Percentiles rank a stretch among this genome's conserved stretches.
Evolutionary conservation across 768 basidiomycete species (phyloP).

Genomic region (Tylopilus felleus): DNA sequence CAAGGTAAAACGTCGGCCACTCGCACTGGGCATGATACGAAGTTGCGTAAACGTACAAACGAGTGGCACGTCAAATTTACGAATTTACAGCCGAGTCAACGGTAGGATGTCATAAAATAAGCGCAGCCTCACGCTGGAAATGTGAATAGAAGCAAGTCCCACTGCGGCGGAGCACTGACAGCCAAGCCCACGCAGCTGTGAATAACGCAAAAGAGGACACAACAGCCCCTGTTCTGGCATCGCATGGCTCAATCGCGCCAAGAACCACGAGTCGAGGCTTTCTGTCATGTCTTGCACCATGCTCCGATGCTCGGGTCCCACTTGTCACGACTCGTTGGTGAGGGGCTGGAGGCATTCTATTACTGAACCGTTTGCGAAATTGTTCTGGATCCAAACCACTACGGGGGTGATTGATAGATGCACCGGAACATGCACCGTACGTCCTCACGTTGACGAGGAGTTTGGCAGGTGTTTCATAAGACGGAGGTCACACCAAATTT

Average conservation of each 20-base stretch:
- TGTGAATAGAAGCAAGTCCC: not conserved
- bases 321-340: not conserved
- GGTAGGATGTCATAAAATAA: not conserved
- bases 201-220: not conserved
- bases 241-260: not conserved
- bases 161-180: not conserved
- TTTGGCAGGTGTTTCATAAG: conserved; percentile 46
- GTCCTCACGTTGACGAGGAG: conserved; percentile 50
- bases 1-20: not conserved
- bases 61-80: conserved; percentile 1
- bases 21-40: not conserved
- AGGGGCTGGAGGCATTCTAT: not conserved
- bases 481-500: conserved; percentile 73
- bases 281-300: not conserved
- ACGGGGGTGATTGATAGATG: not conserved
- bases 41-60: conserved; percentile 12
- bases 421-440: not conserved
- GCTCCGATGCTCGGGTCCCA: not conserved
- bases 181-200: not conserved
- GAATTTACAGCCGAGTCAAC: not conserved
- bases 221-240: not conserved
- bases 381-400: conserved; percentile 29
- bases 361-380: not conserved
- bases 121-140: not conserved
- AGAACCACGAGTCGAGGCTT: not conserved